A percentile compares a stretch with the other conserved stretches of the same genome.
These are phyloP conservation scores for Conticribra guillardii DNA, from an alignment of 108 stramenopile species.

Conservation along the genomic window DNA sequence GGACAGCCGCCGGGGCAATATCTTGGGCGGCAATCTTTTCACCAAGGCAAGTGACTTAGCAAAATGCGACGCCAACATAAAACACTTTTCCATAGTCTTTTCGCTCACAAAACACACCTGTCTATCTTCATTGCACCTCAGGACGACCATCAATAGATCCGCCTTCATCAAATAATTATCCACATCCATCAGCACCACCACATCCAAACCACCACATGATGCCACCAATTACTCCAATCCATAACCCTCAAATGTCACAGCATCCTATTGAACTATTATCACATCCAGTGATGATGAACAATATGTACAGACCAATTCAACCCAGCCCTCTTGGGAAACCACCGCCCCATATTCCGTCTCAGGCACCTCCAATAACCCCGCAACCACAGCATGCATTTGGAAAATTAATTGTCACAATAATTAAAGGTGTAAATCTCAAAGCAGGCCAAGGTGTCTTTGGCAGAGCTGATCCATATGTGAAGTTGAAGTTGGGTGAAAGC, in stretches of 20 bases:
- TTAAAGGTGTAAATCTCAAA: conserved; percentile 76
- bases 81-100: too few species aligned
- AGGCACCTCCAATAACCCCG: conserved; percentile 42
- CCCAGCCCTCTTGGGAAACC: conserved; percentile 5
- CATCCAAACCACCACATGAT: conserved; percentile 13
- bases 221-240: conserved; percentile 42
- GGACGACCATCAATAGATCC: conserved; percentile 7
- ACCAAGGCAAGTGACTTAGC: conserved; percentile 9
- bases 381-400: conserved; percentile 56
- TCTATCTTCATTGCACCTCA: too few species aligned
- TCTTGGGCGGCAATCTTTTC: conserved; percentile 33
- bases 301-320: conserved; percentile 2
- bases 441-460: conserved; percentile 85
- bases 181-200: conserved; percentile 23
- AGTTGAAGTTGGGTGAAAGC: conserved; percentile 60
- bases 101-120: too few species aligned
- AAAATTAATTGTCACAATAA: conserved; percentile 60
- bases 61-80: neutral
- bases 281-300: conserved; percentile 18
- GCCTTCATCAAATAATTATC: conserved; percentile 15
- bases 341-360: conserved; percentile 49
- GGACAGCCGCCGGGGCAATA: conserved; percentile 23
- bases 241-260: conserved; percentile 12
- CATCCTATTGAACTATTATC: conserved; percentile 1
- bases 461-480: conserved; percentile 81